These are phyloP conservation scores for Uronychia setigera DNA, from an alignment of 73 alveolate genomes.

Conservation along the genomic window DNA sequence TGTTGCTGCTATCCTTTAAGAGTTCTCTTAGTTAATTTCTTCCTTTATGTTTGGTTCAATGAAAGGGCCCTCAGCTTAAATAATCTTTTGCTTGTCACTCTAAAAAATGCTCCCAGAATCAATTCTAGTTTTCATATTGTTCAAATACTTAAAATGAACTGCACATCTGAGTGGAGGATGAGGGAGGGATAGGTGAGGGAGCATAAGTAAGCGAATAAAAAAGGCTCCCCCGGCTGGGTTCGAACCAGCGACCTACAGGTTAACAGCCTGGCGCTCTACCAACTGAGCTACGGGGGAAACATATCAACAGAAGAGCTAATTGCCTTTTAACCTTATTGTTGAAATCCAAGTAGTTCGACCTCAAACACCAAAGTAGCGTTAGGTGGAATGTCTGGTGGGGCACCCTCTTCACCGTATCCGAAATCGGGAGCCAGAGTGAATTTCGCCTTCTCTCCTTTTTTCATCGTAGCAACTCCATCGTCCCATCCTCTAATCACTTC, in stretches of 20 bases:
- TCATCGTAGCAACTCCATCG: slow-evolving; percentile 56
- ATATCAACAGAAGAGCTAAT: not conserved
- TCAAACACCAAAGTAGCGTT: slow-evolving; percentile 74
- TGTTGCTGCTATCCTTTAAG: too few relatives aligned
- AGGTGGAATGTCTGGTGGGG: slow-evolving; percentile 77
- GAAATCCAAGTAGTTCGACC: slow-evolving; percentile 84
- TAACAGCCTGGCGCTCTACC: slow-evolving; percentile 74
- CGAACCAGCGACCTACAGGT: slow-evolving; percentile 70
- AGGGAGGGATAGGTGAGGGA: too few relatives aligned
- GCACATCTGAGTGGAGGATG: too few relatives aligned
- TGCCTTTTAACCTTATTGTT: slow-evolving; percentile 46
- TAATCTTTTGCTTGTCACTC: too few relatives aligned
- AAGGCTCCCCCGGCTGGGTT: slow-evolving; percentile 53
- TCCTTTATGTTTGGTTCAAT: too few relatives aligned
- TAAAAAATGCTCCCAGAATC: too few relatives aligned
- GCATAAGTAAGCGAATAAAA: too few relatives aligned
- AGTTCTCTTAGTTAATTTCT: too few relatives aligned
- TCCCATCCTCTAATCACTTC: slow-evolving; percentile 75
- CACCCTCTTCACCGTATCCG: slow-evolving; percentile 64
- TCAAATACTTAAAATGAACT: too few relatives aligned
- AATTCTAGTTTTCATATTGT: too few relatives aligned
- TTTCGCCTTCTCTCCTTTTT: slow-evolving; percentile 53
- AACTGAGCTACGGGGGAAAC: slow-evolving; percentile 61
- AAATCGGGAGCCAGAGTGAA: slow-evolving; percentile 50
- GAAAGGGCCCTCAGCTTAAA: too few relatives aligned